phyloP scores from a whole-genome alignment of 176 grass and related monocot species.

The Miscanthus lutarioriparius region DNA sequence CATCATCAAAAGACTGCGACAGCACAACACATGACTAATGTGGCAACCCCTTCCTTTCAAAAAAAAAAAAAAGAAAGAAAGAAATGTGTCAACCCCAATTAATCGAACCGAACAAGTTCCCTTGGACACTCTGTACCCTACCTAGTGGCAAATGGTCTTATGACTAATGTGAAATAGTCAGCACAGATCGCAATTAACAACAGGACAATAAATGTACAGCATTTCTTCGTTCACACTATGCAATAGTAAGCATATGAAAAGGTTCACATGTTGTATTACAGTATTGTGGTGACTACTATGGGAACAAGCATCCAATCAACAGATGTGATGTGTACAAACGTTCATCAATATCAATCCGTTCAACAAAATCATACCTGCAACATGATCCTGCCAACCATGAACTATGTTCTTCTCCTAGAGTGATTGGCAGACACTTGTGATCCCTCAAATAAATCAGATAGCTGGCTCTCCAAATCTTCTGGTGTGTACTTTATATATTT shows the following conservation, averaged over 20 bases:
- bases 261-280: slow-evolving; percentile 22
- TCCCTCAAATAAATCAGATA: slow-evolving; percentile 87
- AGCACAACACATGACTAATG: neutral
- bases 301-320: slow-evolving; percentile 33
- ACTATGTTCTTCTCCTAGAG: slow-evolving; percentile 68
- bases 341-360: slow-evolving; percentile 14
- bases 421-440: slow-evolving; percentile 51
- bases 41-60: neutral
- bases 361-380: slow-evolving; percentile 48
- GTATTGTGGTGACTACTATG: slow-evolving; percentile 29
- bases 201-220: slow-evolving; percentile 21
- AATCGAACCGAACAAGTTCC: slow-evolving; percentile 9
- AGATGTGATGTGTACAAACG: slow-evolving; percentile 12
- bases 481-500: slow-evolving; percentile 85
- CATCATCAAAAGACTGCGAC: neutral
- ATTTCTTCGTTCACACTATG: slow-evolving; percentile 34
- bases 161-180: neutral
- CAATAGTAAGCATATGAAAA: slow-evolving; percentile 13
- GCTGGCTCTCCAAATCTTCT: slow-evolving; percentile 81
- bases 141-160: neutral
- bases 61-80: neutral
- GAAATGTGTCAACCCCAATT: slow-evolving; percentile 7
- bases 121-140: neutral
- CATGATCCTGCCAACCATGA: slow-evolving; percentile 9
- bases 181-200: neutral